Evolutionary conservation across 768 basidiomycete genomes (phyloP), one percentile per base, ranked within the genome.

Genomic region (Amanita rimosa): DNA sequence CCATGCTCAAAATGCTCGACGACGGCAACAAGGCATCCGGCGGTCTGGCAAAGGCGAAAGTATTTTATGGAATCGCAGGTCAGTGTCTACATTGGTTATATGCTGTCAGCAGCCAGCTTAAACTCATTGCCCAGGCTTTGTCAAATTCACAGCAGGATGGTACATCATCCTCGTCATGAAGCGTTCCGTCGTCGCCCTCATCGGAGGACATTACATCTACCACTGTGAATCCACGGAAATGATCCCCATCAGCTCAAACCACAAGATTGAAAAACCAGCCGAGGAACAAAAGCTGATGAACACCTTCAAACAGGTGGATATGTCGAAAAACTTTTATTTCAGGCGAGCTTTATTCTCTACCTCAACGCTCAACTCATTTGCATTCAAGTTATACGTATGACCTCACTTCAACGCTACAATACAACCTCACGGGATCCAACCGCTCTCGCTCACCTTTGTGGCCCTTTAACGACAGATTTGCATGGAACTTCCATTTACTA

Each of bases 301-400:
- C 52, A 78, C 88, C 7, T 99, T 98, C 71, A 93, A 92, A 61
- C 90, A 94, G 63, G 93, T 97, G 1, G 95, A 99, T 59, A 80
- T 98, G 75, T 84, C 86, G n/a, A 97, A 97, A 68, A 97, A 98
- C 68, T 98, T 98, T 62, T 99, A 97, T 67, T 97, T 97, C 66
- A 93, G 89, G 90, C 90, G 54, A 31, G 61, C 50, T 24, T 50
- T 4, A 27, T 31, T 10, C 3, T 31, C 16, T 29, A 34, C 4
- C 17, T 24, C 3, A 10, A 27, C 49, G 38, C 14, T 48, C 36
- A 27, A 24, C 34, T 16, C 35, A 45, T 57, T 38, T 52, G 48
- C n/a, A 17, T 44, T 2, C 21, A 54, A 95, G 93, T 55, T 93
- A 97, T 61, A 91, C 94, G 0, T 99, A 99, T 65, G 95, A 98